These are phyloP conservation scores for Adansonia madagascariensis DNA, from an alignment of 441 rosid genomes.

Conservation along the genomic window DNA sequence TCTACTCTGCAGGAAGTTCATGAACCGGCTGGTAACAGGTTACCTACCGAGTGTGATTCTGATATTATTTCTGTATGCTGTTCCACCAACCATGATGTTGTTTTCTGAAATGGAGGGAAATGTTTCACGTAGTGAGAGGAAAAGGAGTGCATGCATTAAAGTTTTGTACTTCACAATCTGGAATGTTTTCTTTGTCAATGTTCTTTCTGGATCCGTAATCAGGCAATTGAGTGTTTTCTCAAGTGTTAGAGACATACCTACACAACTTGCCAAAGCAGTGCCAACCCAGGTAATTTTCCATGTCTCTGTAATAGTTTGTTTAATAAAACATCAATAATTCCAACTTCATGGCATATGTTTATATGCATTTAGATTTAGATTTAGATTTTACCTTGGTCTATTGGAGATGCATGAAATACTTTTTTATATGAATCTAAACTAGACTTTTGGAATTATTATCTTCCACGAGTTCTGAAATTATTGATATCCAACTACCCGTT, in stretches of 20 bases:
- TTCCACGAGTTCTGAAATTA: not conserved
- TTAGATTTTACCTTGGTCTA: not conserved
- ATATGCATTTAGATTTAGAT: not conserved
- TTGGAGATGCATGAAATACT: not conserved
- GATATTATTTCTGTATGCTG: slow-evolving; percentile 63
- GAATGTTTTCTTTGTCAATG: slow-evolving; percentile 91
- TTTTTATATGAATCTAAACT: not conserved
- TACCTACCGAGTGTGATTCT: slow-evolving; percentile 91
- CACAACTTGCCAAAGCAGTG: slow-evolving; percentile 72
- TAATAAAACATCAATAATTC: not conserved
- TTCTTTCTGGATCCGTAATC: slow-evolving; percentile 79
- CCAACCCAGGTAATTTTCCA: slow-evolving; percentile 69
- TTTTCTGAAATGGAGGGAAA: slow-evolving; percentile 82
- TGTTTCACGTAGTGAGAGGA: slow-evolving; percentile 74
- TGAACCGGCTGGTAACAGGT: slow-evolving; percentile 78
- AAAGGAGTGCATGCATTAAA: slow-evolving; percentile 83
- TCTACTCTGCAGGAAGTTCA: slow-evolving; percentile 54
- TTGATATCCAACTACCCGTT: not conserved
- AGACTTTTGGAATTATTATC: not conserved
- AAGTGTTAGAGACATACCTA: slow-evolving; percentile 67
- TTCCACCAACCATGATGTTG: slow-evolving; percentile 90
- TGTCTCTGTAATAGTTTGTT: slow-evolving; percentile 22
- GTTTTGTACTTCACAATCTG: slow-evolving; percentile 83
- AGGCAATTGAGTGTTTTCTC: slow-evolving; percentile 55
- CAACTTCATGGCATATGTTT: not conserved